Evolutionary conservation across 768 basidiomycete species (phyloP).

Genomic region (Fomitopsis pulvina): DNA sequence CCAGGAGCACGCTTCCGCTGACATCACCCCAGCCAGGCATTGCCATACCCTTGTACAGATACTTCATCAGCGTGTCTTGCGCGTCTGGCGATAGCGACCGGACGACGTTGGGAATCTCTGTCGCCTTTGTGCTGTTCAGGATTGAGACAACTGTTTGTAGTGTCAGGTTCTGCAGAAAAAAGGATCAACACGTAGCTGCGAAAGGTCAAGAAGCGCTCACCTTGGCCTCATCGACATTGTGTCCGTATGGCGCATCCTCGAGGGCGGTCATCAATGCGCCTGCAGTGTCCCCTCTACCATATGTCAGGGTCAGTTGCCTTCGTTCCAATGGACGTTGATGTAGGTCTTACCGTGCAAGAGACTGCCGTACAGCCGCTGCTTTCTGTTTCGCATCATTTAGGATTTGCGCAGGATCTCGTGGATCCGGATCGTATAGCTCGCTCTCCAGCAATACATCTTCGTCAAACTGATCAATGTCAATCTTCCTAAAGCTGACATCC

Average conservation of each 20-base stretch:
- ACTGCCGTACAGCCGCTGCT: constrained; percentile 60
- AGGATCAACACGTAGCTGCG: not conserved
- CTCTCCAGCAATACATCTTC: constrained; percentile 83
- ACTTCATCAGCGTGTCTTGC: constrained; percentile 95
- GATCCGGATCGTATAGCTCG: constrained; percentile 84
- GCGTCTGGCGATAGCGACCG: constrained; percentile 63
- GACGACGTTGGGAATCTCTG: constrained; percentile 76
- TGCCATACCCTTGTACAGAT: constrained; percentile 95
- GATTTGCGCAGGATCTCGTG: constrained; percentile 67
- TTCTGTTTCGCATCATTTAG: constrained; percentile 73
- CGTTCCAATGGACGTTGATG: not conserved
- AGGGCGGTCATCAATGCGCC: constrained; percentile 69
- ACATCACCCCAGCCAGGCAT: constrained; percentile 53
- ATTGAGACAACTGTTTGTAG: constrained; percentile 80
- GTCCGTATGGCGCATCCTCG: constrained; percentile 84
- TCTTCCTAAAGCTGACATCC: constrained; percentile 75
- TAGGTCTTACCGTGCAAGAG: constrained; percentile 61
- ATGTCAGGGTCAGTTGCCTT: not conserved
- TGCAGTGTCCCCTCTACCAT: constrained; percentile 62
- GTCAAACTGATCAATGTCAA: constrained; percentile 90
- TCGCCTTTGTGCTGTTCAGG: constrained; percentile 88
- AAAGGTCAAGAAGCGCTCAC: constrained; percentile 32
- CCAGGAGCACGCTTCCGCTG: constrained; percentile 62
- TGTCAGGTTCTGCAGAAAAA: constrained; percentile 53
- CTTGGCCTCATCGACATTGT: constrained; percentile 85